A percentile compares a stretch with the other conserved stretches of the same genome.
phyloP scores from a whole-genome alignment of 495 filamentous ascomycete species.

The Talaromyces nanjingensis region DNA sequence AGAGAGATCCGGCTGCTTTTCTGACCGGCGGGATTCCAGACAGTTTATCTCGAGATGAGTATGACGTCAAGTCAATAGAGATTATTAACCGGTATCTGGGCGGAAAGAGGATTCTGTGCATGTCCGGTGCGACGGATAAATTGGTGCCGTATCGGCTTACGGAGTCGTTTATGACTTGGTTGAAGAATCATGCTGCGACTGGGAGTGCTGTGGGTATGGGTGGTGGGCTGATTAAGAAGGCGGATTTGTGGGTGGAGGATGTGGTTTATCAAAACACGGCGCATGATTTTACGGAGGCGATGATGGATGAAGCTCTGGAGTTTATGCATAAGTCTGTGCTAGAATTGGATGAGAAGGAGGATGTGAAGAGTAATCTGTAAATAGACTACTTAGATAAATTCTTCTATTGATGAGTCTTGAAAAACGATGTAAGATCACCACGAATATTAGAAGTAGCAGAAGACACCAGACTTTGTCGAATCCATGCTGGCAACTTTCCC shows the following conservation, averaged over 20 bases:
- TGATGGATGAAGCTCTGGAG: conserved; percentile 62
- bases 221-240: conserved; percentile 16
- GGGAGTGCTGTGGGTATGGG: conserved; percentile 49
- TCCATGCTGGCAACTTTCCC: conserved; percentile 84
- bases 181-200: conserved; percentile 52
- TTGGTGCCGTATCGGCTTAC: conserved; percentile 72
- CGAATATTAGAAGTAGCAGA: conserved; percentile 18
- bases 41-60: background rate
- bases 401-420: conserved; percentile 13
- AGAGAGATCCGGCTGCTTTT: conserved; percentile 63
- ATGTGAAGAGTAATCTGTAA: background rate
- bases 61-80: background rate
- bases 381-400: background rate
- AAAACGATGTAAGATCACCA: conserved; percentile 31
- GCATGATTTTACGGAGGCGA: conserved; percentile 65
- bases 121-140: conserved; percentile 73
- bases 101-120: conserved; percentile 70
- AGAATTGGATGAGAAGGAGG: conserved; percentile 12
- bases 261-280: conserved; percentile 64
- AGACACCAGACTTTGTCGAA: conserved; percentile 43
- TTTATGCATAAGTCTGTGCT: conserved; percentile 53
- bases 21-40: conserved; percentile 45
- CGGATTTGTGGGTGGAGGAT: conserved; percentile 57
- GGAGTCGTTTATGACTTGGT: conserved; percentile 61
- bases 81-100: conserved; percentile 43